These are phyloP conservation scores for Hypoxylon sp. DNA, from an alignment of 2,329 filamentous ascomycete species.

Conservation along the genomic window DNA sequence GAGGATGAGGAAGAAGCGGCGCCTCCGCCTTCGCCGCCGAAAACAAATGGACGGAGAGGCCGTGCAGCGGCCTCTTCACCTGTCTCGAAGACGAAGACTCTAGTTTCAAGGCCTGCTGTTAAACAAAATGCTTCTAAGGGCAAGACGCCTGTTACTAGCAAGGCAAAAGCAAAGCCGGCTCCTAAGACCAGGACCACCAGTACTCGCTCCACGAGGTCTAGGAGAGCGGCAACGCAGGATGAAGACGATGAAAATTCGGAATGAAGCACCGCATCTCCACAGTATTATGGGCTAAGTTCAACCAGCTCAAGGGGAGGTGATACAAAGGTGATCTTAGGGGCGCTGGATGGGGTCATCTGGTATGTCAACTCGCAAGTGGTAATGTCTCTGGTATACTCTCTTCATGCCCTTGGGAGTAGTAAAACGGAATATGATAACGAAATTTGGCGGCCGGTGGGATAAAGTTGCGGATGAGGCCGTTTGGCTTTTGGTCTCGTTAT, in stretches of 20 bases:
- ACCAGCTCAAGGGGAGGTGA: neutral
- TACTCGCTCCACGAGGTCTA: conserved; percentile 49
- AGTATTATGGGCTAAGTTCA: neutral
- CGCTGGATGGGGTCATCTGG: neutral
- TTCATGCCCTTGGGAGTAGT: neutral
- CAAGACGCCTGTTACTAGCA: conserved; percentile 41
- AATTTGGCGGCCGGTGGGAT: conserved; percentile 7
- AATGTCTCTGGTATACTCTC: neutral
- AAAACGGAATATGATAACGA: conserved; percentile 35
- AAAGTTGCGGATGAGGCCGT: conserved; percentile 11
- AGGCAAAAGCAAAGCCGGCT: conserved; percentile 43
- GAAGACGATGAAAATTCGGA: conserved; percentile 40
- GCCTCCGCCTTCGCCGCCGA: conserved; percentile 40
- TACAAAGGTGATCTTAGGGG: neutral
- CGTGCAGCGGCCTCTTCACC: conserved; percentile 40
- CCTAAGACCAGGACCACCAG: conserved; percentile 41
- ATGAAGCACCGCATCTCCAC: conserved; percentile 14
- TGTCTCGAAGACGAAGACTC: conserved; percentile 40
- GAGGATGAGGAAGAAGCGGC: conserved; percentile 42
- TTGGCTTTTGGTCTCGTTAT: conserved; percentile 14
- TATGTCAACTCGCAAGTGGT: neutral
- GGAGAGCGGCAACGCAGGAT: conserved; percentile 34
- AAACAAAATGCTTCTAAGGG: conserved; percentile 44
- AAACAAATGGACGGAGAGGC: conserved; percentile 46
- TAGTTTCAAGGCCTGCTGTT: conserved; percentile 47